Percentiles rank a stretch among this genome's conserved stretches.
These are phyloP conservation scores for Ceratocystis colombiana DNA, from an alignment of 2,329 filamentous ascomycete species.

Conservation along the genomic window DNA sequence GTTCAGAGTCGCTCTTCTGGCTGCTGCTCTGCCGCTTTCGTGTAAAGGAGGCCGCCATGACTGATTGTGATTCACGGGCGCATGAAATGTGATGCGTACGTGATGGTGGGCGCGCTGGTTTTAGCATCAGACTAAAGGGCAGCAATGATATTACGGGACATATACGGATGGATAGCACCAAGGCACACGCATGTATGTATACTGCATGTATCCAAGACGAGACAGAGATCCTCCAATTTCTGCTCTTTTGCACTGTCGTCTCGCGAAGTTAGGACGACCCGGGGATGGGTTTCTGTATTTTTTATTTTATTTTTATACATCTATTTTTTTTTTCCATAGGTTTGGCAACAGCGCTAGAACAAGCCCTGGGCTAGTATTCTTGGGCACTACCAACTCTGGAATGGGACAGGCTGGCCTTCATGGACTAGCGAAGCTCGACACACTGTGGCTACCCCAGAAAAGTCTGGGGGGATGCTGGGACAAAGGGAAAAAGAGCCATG, in stretches of 20 bases:
- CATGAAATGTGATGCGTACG: background rate
- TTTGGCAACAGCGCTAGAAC: background rate
- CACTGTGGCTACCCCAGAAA: background rate
- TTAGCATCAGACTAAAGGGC: no score
- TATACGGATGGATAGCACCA: background rate
- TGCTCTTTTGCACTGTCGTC: background rate
- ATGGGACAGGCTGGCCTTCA: background rate
- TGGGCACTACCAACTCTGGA: no score
- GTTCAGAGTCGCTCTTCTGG: background rate
- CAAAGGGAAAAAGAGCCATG: background rate
- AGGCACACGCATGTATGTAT: background rate
- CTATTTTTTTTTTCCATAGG: background rate
- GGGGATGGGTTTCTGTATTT: background rate
- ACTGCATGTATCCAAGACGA: background rate
- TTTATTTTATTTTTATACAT: no score
- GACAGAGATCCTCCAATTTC: background rate
- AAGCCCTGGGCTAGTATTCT: background rate
- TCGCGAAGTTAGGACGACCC: background rate
- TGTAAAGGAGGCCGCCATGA: background rate
- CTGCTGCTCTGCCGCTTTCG: background rate
- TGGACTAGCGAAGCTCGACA: background rate
- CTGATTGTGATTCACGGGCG: slow-evolving; percentile 4
- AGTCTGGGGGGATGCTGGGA: background rate
- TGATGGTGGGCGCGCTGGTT: background rate
- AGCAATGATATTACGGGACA: no score